Conservation (phyloP, 2,329 filamentous ascomycete species). For the Didymella arachidicola region DNA sequence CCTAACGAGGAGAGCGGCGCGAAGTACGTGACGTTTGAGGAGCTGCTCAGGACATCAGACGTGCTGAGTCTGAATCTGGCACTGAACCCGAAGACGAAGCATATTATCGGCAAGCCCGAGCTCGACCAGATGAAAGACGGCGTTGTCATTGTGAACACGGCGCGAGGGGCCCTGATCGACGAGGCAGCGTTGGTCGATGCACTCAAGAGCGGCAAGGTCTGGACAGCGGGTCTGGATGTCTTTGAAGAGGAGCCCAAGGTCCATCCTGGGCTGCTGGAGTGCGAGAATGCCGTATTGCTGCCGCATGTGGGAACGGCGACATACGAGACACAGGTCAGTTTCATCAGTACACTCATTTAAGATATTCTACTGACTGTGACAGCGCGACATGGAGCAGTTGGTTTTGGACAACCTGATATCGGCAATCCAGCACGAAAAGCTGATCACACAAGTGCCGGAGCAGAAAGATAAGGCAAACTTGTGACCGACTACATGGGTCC, state of each 20-base stretch:
- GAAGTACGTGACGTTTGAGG: conserved; percentile 64
- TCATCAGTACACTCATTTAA: not conserved
- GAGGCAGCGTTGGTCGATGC: conserved; percentile 63
- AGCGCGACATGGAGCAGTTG: conserved; percentile 66
- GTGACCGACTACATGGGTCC: conserved; percentile 12
- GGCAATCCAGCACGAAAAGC: conserved; percentile 63
- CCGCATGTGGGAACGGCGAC: conserved; percentile 69
- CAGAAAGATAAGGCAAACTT: conserved; percentile 56
- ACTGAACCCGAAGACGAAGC: conserved; percentile 59
- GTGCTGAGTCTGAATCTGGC: conserved; percentile 64
- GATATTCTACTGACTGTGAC: conserved; percentile 17
- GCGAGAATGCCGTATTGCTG: conserved; percentile 62
- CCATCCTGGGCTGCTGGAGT: conserved; percentile 59
- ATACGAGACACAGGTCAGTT: conserved; percentile 63
- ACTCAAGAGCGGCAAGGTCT: conserved; percentile 62
- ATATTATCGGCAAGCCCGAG: conserved; percentile 61
- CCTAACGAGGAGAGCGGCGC: conserved; percentile 55
- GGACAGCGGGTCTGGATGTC: conserved; percentile 64
- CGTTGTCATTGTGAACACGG: conserved; percentile 65
- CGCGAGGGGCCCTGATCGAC: conserved; percentile 64
- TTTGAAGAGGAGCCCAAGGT: conserved; percentile 65
- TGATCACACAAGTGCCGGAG: conserved; percentile 68
- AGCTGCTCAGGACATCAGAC: conserved; percentile 62
- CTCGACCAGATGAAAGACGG: conserved; percentile 65
- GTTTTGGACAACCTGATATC: conserved; percentile 65